Base-by-base conservation (phyloP, 139 green algal genomes). In the Coelastrella sp. region DNA sequence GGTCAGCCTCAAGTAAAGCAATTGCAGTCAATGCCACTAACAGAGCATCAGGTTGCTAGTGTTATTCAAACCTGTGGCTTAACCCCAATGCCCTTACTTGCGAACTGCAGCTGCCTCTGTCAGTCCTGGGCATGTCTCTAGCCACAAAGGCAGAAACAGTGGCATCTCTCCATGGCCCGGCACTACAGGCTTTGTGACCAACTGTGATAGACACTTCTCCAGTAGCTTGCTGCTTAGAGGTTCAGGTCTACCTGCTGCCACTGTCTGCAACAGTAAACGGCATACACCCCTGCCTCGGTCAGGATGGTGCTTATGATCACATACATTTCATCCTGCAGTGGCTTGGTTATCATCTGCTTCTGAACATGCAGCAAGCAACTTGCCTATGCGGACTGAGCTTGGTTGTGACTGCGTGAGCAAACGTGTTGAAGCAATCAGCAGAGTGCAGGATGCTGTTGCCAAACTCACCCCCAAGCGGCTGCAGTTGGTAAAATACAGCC, bases 101-200 rank as follows among this genome's bases (percentile, higher is more conserved):
- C 84, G 84, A 24, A 49, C 56, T 70, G 84, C 84, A 24, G 27
- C 22, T 59, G 78, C 60, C 68, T 88, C 84, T n/a, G n/a, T 17
- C 66, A 88, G 63, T 17, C 22, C 58, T 57, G 80, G 84, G 68
- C 84, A 88, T 8, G 49, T 27, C 10, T 80, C 35, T 27, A 88
- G 68, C 11, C 61, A 19, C 49, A 20, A 25, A 3, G 49, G 27
- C 58, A 90, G 85, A 17, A 14, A 75, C 24, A 68, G 20, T 83
- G 78, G 78, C 20, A 82, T 27, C n/a, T 79, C 87, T 57, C 22
- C 87, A 74, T 82, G 73, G 8, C 87, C 87, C 35, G 87, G 87
- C 27, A 91, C 78, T 57, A 91, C 87, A 65, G 87, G 87, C 61
- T 91, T 91, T 70, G 78, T 65, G 6, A 56, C 49, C 19, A 91